A percentile compares a stretch with the other conserved stretches of the same genome.
Evolutionary conservation across 2,329 filamentous ascomycete species (phyloP).

Genomic region (Bipolaris oryzae): DNA sequence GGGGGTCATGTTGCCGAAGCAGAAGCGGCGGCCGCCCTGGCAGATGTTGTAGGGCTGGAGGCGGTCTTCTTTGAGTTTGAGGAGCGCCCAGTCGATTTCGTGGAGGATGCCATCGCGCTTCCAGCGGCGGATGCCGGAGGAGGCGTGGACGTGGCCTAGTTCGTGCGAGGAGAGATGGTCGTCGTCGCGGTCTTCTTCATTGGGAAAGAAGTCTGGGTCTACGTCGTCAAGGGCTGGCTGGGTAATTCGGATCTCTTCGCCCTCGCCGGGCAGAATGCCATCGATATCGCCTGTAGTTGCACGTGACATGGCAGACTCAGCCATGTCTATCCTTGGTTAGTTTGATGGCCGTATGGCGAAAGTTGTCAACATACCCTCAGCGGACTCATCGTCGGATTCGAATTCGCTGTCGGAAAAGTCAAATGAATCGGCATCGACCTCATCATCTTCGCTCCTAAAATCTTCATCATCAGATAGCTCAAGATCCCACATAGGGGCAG

Average conservation of each 20-base stretch:
- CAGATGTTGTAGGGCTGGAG: slow-evolving; percentile 75
- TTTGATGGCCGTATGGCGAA: not conserved
- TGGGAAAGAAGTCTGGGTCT: slow-evolving; percentile 80
- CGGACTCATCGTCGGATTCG: slow-evolving; percentile 41
- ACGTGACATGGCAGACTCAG: slow-evolving; percentile 37
- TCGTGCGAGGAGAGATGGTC: slow-evolving; percentile 81
- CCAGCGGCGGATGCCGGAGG: slow-evolving; percentile 83
- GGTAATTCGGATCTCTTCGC: slow-evolving; percentile 80
- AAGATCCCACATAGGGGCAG: slow-evolving; percentile 47
- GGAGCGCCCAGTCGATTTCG: slow-evolving; percentile 94
- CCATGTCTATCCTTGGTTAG: slow-evolving; percentile 23
- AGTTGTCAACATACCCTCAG: slow-evolving; percentile 23
- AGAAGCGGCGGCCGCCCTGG: slow-evolving; percentile 56
- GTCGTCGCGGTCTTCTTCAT: slow-evolving; percentile 72
- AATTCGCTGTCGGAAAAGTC: slow-evolving; percentile 66
- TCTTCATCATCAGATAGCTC: slow-evolving; percentile 61
- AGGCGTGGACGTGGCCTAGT: slow-evolving; percentile 84
- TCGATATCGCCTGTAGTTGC: slow-evolving; percentile 69
- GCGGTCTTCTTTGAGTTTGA: slow-evolving; percentile 76
- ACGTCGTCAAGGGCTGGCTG: slow-evolving; percentile 92
- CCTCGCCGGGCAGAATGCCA: slow-evolving; percentile 75
- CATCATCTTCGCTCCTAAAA: slow-evolving; percentile 49
- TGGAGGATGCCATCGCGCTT: slow-evolving; percentile 74
- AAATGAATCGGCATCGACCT: slow-evolving; percentile 41
- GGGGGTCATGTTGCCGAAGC: slow-evolving; percentile 29